phyloP scores from a whole-genome alignment of 2,329 filamentous ascomycete species.

The Aspergillus amoenus region DNA sequence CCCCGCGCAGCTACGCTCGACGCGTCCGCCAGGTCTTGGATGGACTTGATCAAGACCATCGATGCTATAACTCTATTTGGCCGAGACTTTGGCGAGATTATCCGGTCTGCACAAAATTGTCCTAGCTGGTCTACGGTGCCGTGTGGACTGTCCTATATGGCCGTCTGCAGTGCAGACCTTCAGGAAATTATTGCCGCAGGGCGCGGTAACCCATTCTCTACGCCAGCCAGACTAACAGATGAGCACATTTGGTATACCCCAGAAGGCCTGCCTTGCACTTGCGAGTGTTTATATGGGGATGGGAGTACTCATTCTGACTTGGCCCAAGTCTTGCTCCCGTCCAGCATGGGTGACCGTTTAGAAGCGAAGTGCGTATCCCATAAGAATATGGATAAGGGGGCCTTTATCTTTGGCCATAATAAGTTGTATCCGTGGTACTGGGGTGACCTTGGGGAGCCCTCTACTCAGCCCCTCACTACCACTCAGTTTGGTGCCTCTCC shows the following conservation, averaged over 20 bases:
- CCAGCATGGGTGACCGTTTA: not conserved
- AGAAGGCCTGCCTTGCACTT: too few relatives aligned
- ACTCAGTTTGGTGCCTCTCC: not conserved
- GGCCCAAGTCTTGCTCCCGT: not conserved
- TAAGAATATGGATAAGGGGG: not conserved
- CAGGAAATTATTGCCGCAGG: constrained; percentile 26
- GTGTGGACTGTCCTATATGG: constrained; percentile 28
- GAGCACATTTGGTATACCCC: too few relatives aligned
- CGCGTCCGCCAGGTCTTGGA: constrained; percentile 22
- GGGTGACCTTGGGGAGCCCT: constrained; percentile 16
- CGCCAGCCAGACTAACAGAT: too few relatives aligned
- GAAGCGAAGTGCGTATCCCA: not conserved
- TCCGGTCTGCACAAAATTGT: constrained; percentile 5
- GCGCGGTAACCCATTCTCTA: too few relatives aligned
- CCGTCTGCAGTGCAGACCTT: constrained; percentile 25
- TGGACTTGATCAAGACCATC: constrained; percentile 31
- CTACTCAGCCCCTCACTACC: not conserved
- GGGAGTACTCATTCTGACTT: too few relatives aligned
- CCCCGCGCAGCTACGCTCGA: constrained; percentile 18
- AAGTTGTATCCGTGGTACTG: constrained; percentile 17
- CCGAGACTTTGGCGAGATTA: constrained; percentile 27
- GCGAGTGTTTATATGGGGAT: too few relatives aligned
- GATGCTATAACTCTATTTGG: constrained; percentile 28
- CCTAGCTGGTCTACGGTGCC: constrained; percentile 30
- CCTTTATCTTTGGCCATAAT: constrained; percentile 19